Base-by-base conservation (phyloP, 2,329 filamentous ascomycete species). In the Elsinoe perseae region DNA sequence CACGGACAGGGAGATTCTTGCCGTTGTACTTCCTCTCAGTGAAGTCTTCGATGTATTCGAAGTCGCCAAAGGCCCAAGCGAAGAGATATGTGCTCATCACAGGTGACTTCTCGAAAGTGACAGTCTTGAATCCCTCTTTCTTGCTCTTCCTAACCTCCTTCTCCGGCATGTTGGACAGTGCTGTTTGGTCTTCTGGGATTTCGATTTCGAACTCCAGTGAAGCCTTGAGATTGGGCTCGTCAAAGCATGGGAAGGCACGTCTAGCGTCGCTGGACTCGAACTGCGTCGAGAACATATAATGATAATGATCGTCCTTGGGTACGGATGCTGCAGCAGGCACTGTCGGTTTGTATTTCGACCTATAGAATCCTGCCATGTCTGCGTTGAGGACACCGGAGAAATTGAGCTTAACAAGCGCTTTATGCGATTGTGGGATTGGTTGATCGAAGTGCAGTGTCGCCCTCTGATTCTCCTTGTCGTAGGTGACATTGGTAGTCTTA, bases 261-360 rank as follows among this genome's bases (percentile, higher is more conserved):
- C 93, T 86, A 60, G 93, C 93, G 73, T 98, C 93, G 67, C 90
- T 95, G 44, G 91, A 86, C 77, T 98, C 93, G 68, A 98, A 98
- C 70, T 98, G 93, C 50, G 93, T 98, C 76, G 89, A 95, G 72
- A 95, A 83, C 80, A 77, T 85, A 80, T 73, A 83, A 68, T 83
- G 76, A 64, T 80, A 76, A 56, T 83, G 80, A 48, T 75, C 77
- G 57, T 83, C 89, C 66, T 79, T 86, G 25, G 90, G 87, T 1
- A 95, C 90, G 10, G 88, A 90, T 40, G 84, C 75, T 48, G 87
- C 80, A 5, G 90, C 81, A 30, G 86, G 76, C 36, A 80, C 83
- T 55, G 80, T 74, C 16, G 91, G 89, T 77, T 89, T 95, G 74
- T 98, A 98, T 75, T 93, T 90, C 66, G 88, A 91, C 62, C 90